These are phyloP conservation scores for Simmondsia chinensis DNA, from an alignment of 148 eudicot species.

Conservation along the genomic window DNA sequence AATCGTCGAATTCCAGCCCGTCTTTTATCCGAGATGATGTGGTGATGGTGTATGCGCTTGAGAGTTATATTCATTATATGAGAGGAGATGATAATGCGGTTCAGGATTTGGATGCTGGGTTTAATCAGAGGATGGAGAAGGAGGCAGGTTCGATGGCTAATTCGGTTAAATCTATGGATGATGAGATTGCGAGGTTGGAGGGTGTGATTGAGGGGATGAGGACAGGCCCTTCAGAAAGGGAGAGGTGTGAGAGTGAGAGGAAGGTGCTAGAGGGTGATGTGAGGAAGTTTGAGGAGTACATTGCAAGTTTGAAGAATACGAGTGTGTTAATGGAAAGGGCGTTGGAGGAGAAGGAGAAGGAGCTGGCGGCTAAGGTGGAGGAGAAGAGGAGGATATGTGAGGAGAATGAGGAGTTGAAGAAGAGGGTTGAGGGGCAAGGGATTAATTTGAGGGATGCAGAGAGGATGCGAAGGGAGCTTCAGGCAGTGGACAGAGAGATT, in stretches of 20 bases:
- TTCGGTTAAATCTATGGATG: slow-evolving; percentile 22
- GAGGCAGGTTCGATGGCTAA: slow-evolving; percentile 30
- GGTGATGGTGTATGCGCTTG: slow-evolving; percentile 29
- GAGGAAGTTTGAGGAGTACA: slow-evolving; percentile 40
- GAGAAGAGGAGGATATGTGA: slow-evolving; percentile 42
- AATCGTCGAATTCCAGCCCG: too few relatives aligned
- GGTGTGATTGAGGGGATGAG: slow-evolving; percentile 34
- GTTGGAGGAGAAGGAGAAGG: slow-evolving; percentile 69
- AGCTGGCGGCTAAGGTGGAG: slow-evolving; percentile 39
- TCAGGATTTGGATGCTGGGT: slow-evolving; percentile 39
- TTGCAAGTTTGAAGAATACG: slow-evolving; percentile 34
- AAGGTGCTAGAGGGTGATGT: slow-evolving; percentile 49
- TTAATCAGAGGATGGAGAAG: slow-evolving; percentile 27
- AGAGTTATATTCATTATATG: slow-evolving; percentile 51
- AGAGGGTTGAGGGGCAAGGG: slow-evolving; percentile 57
- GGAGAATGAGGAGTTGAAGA: slow-evolving; percentile 84
- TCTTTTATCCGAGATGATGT: slow-evolving; percentile 23
- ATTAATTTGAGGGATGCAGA: slow-evolving; percentile 87
- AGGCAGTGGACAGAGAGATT: slow-evolving; percentile 74
- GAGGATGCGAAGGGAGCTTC: slow-evolving; percentile 86
- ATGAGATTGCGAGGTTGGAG: slow-evolving; percentile 36
- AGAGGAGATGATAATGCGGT: slow-evolving; percentile 61
- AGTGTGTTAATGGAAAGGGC: slow-evolving; percentile 35
- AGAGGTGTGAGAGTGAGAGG: slow-evolving; percentile 43
- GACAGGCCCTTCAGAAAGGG: slow-evolving; percentile 46